Base-by-base conservation (phyloP, 495 filamentous ascomycete species). In the Jackrogersella minutella region DNA sequence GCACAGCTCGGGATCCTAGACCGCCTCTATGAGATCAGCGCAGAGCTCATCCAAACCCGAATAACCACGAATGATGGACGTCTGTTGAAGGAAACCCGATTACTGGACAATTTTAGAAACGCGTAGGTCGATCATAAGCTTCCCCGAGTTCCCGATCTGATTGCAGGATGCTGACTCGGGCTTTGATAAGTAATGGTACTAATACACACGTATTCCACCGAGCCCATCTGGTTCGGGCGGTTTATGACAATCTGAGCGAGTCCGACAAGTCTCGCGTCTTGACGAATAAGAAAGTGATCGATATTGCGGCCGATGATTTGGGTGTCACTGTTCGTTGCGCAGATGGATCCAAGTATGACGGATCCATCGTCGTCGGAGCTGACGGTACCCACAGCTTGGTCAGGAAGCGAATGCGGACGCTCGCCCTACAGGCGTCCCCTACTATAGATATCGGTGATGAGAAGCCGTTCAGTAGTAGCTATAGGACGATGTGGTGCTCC, bases 311-410 rank as follows among this genome's bases (percentile, higher is more conserved):
- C n/a, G 5, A 39, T 5, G 54, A 61, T 3, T 44, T 31, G 1
- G 63, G 50, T 4, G 74, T 75, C 5, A 52, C 50, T 1, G 74
- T 78, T 5, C 33, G 30, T 14, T 76, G 74, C 24, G 66, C 69
- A 9, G 77, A 82, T 37, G 81, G 81, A 0, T 68, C 64, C 10
- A 40, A 63, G 0, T 77, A 76, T 49, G 62, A 71, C 1, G 83
- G 82, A 5, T 72, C 75, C 37, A 57, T 84, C 22, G 73, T 84
- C n/a, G 63, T 86, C 14, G 82, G 82, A 5, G 80, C 78, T 16
- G 84, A 85, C 57, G 82, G 82, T 2, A 75, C 81, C n/a, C 77
- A 81, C 51, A 80, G 77, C 43, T 52, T 70, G 1, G 76, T 78
- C 13, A 73, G 81, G 0, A 46, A 71, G 6, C 71, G 74, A 43